Evolutionary conservation across 1,139 yeast genomes (phyloP), one percentile per base, ranked within the genome.

Genomic region (Debaryomyces nepalensis): DNA sequence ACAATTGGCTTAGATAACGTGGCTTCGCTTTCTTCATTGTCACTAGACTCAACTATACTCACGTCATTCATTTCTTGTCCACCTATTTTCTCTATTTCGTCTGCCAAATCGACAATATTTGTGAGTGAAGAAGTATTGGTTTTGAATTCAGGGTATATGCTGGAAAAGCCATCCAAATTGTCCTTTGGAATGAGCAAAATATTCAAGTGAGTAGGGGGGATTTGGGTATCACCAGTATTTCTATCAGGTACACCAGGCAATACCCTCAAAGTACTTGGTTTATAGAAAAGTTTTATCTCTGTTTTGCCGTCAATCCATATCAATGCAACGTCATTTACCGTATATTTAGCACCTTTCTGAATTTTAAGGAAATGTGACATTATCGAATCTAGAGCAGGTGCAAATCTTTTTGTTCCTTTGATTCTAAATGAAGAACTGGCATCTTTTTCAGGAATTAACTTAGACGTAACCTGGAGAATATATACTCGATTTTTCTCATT

Each of bases 271-370:
- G 77, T 70, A 43, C 69, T 62, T 2, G 77, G 77, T 32, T 68
- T 69, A 52, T 60, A 72, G 43, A 70, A 70, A 3, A 67, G 59
- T 42, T 68, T 68, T 37, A 73, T 57, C 39, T 72, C 71, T 47
- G 61, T 61, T 42, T 60, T 62, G 0, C 77, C 77, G 37, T 70
- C 73, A 3, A 72, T 55, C 78, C 78, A 73, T 3, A 71, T 59
- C 37, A 73, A 54, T 1, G 63, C 49, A 2, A 63, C 55, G 3
- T 52, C 36, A 2, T 48, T 18, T 15, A 15, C 34, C 14, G 32
- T 26, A 12, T 27, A 26, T 22, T 23, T 6, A n/a, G 23, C 22
- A 11, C 16, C 21, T 18, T 31, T 31, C 16, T 43, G 47, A 1
- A 37, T 35, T 7, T 30, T 43, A 36, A 53, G 46, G 44, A 58